phyloP scores from a whole-genome alignment of 805 yeast genomes.

The Saturnispora bothae region DNA sequence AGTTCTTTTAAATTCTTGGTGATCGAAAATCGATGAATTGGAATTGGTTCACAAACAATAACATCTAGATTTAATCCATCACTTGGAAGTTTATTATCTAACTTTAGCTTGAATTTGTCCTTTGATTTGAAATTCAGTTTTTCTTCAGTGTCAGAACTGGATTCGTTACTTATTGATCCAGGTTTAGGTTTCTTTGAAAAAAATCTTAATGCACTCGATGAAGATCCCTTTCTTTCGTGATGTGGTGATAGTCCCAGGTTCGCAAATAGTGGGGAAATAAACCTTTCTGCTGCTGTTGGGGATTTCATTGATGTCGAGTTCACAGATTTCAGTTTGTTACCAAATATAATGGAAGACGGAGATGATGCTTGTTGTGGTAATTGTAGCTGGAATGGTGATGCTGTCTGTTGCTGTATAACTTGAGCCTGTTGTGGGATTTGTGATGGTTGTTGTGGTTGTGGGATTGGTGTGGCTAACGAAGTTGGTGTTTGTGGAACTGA shows the following conservation, averaged over 20 bases:
- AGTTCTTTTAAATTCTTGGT: constrained; percentile 50
- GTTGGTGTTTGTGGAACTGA: constrained; percentile 22
- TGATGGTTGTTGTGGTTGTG: background rate
- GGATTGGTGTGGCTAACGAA: background rate
- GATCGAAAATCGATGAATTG: constrained; percentile 63
- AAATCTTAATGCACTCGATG: constrained; percentile 20
- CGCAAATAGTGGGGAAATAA: constrained; percentile 14
- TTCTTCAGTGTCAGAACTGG: constrained; percentile 58
- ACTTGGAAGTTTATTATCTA: constrained; percentile 11
- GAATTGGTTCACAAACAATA: constrained; percentile 77
- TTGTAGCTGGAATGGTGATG: background rate
- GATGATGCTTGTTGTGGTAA: background rate
- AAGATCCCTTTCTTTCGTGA: background rate
- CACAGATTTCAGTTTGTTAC: constrained; percentile 1
- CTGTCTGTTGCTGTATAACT: background rate
- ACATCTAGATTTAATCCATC: constrained; percentile 37
- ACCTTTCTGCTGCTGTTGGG: constrained; percentile 3
- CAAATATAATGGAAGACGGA: too few species aligned
- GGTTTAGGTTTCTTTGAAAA: constrained; percentile 16
- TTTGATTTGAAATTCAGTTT: background rate
- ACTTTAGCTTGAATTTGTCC: constrained; percentile 10
- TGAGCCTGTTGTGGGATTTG: background rate
- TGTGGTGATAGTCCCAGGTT: constrained; percentile 20
- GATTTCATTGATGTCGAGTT: constrained; percentile 1
- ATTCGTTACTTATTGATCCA: constrained; percentile 22